A percentile compares a stretch with the other conserved stretches of the same genome.
Evolutionary conservation across 306 rosid genomes (phyloP).

Genomic region (Vigna radiata): DNA sequence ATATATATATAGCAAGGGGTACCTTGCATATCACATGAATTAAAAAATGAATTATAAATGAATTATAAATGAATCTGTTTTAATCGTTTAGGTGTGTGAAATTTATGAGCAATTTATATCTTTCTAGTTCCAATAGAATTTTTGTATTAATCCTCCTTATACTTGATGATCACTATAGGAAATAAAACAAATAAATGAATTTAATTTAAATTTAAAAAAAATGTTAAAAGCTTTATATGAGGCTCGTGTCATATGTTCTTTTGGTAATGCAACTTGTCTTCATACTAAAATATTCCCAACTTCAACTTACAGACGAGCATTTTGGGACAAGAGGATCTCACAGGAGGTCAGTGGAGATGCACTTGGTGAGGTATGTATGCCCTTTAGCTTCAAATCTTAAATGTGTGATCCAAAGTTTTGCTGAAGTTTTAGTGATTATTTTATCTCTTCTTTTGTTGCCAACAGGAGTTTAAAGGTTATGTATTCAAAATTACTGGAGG

Average conservation of each 20-base stretch:
- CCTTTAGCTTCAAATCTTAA: neutral
- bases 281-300: neutral
- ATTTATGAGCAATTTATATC: too few relatives aligned
- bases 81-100: neutral
- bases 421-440: neutral
- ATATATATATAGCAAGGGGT: neutral
- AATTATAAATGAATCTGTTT: neutral
- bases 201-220: too few relatives aligned
- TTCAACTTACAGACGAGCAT: conserved; percentile 47
- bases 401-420: neutral
- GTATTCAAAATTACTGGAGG: conserved; percentile 58
- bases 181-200: too few relatives aligned
- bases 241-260: neutral
- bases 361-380: conserved; percentile 48
- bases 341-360: conserved; percentile 57
- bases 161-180: neutral
- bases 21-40: neutral
- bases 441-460: neutral
- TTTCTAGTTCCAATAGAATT: neutral
- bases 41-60: neutral
- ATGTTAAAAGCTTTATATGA: too few relatives aligned
- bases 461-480: conserved; percentile 54
- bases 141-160: neutral
- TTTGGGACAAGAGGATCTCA: conserved; percentile 58
- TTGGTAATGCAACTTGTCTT: neutral